phyloP scores from a whole-genome alignment of 495 filamentous ascomycete species.

The Penicillium crystallinum region DNA sequence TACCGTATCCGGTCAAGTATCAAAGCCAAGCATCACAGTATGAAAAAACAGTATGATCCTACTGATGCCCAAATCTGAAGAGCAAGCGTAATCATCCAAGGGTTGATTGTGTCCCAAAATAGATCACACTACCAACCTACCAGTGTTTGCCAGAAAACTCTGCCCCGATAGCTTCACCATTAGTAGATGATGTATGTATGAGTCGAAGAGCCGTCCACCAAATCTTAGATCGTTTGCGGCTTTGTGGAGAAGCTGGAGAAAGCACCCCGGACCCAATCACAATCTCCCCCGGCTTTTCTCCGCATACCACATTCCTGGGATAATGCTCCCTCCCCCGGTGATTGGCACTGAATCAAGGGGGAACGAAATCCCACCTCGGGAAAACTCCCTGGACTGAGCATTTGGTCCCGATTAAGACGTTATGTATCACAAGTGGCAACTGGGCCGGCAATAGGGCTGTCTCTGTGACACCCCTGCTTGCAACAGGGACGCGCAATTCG shows the following conservation, averaged over 20 bases:
- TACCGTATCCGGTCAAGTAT: no score
- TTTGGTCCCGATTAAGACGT: not conserved
- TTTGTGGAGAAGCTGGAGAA: not conserved
- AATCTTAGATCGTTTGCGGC: conserved; percentile 4
- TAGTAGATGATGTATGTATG: no score
- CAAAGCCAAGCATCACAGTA: no score
- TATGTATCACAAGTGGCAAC: not conserved
- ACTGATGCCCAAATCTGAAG: no score
- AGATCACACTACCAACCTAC: no score
- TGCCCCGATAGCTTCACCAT: no score
- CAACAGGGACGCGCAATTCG: conserved; percentile 1
- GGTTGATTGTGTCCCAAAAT: no score
- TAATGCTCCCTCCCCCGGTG: not conserved
- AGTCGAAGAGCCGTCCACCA: no score
- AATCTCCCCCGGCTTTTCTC: conserved; percentile 5
- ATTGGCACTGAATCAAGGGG: not conserved
- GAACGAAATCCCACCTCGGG: conserved; percentile 1
- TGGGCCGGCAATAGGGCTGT: not conserved
- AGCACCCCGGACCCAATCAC: conserved; percentile 1
- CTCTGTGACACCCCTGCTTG: conserved; percentile 1
- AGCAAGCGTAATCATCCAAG: no score
- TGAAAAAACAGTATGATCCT: no score
- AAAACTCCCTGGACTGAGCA: not conserved
- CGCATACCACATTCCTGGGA: not conserved
- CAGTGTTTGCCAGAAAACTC: no score